These are phyloP conservation scores for Amanita rubescens DNA, from an alignment of 768 basidiomycete species.

Conservation along the genomic window DNA sequence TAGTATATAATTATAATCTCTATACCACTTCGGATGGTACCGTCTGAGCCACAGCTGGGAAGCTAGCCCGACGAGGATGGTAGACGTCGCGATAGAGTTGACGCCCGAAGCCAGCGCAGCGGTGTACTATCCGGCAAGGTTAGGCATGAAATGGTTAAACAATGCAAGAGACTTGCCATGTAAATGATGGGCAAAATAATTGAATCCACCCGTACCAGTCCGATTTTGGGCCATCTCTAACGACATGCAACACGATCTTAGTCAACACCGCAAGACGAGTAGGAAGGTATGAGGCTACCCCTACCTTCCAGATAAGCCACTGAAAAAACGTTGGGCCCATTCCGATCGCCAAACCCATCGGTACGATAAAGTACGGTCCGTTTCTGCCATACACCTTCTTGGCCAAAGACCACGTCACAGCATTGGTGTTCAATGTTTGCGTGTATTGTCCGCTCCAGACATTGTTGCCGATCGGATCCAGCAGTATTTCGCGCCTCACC, in stretches of 20 bases:
- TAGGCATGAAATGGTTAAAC: too few relatives aligned
- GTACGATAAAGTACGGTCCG: constrained; percentile 52
- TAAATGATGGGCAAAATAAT: constrained; percentile 53
- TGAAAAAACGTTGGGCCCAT: constrained; percentile 45
- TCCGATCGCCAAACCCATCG: constrained; percentile 46
- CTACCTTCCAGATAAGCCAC: constrained; percentile 49
- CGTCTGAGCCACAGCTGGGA: constrained; percentile 56
- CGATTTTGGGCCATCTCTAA: constrained; percentile 46
- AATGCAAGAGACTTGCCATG: too few relatives aligned
- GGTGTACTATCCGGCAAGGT: too few relatives aligned
- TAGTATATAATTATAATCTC: constrained; percentile 58
- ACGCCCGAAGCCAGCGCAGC: constrained; percentile 43
- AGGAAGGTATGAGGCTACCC: too few relatives aligned
- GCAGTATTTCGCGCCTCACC: constrained; percentile 45
- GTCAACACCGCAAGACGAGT: too few relatives aligned
- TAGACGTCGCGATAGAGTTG: constrained; percentile 42
- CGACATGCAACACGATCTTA: too few relatives aligned
- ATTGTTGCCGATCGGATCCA: constrained; percentile 47
- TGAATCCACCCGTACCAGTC: constrained; percentile 39
- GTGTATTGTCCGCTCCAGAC: constrained; percentile 51
- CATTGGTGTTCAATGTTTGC: constrained; percentile 48
- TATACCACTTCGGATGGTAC: constrained; percentile 60
- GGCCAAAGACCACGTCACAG: constrained; percentile 59
- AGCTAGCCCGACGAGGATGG: constrained; percentile 43
- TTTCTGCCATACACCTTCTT: constrained; percentile 46